Base-by-base conservation (phyloP, 1,284 basidiomycete genomes). In the Meripilus lineatus region DNA sequence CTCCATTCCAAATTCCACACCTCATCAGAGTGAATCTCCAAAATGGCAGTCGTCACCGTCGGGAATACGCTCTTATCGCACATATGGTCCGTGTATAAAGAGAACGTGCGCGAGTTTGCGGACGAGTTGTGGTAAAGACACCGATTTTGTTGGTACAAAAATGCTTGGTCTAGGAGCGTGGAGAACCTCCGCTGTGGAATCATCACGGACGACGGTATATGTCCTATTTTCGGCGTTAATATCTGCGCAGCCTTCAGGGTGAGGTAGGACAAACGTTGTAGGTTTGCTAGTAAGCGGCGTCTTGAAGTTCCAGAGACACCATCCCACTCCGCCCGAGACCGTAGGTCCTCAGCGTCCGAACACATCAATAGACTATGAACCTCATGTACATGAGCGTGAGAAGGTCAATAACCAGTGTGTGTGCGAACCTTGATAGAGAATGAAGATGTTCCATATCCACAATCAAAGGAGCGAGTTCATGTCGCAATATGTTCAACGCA, bases 1-100 rank as follows among this genome's bases (percentile, higher is more conserved):
- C 93, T 96, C 90, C 94, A 99, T 59, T 86, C 86, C 49, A 98
- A 68, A 57, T 89, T 83, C 94, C 95, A 99, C 11, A 99, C 93
- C 63, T 99, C 93, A 59, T 97, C 91, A 11, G 73, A 75, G 64
- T 99, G 95, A 24, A 85, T 89, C 32, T 83, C 76, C 38, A 98
- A 69, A 32, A 93, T 84, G 20, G 86, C 84, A 2, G 91, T 92
- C 6, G 89, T 92, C 22, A 85, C 71, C 23, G 79, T 78, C 10
- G 95, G 95, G 68, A 99, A 98, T 32, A 78, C 75, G 34, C 79
- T 76, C 57, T 84, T 79, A 50, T 84, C 79, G 65, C 93, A 94
- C 35, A 74, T 67, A 62, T 96, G 92, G 62, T 99, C 92, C 40
- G 75, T 75, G 57, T 94, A 91, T 32, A 99, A 69, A 10, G 93